These are phyloP conservation scores for Syncephalastrum monosporum DNA, from an alignment of 371 early-diverging fungal genomes.

Conservation along the genomic window DNA sequence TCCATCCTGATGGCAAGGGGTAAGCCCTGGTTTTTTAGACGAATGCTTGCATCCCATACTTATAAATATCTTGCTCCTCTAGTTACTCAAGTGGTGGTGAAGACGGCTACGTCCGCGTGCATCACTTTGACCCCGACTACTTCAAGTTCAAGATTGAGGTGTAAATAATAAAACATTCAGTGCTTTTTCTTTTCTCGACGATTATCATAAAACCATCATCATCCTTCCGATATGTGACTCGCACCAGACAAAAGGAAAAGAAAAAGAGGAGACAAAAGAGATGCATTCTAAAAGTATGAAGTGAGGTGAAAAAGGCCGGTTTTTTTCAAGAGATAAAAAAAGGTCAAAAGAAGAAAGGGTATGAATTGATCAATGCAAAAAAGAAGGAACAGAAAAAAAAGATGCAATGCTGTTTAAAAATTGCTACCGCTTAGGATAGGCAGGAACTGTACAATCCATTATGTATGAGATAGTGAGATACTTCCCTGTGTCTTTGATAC, in stretches of 20 bases:
- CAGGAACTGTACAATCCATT: slow-evolving; percentile 3
- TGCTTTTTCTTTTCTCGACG: no score
- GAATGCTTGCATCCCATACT: background rate
- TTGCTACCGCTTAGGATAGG: slow-evolving; percentile 6
- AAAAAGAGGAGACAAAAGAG: no score
- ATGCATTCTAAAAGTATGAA: no score
- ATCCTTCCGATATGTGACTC: no score
- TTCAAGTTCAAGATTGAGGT: slow-evolving; percentile 84
- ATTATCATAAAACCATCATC: no score
- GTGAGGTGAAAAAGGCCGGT: no score
- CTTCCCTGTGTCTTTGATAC: background rate
- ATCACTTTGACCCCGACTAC: slow-evolving; percentile 96
- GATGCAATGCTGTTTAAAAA: no score
- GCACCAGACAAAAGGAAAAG: no score
- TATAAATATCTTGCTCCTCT: background rate
- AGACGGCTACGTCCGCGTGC: slow-evolving; percentile 97
- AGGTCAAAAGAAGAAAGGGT: no score
- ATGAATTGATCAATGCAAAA: no score
- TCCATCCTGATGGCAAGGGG: slow-evolving; percentile 91
- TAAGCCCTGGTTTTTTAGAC: slow-evolving; percentile 18
- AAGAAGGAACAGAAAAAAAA: no score
- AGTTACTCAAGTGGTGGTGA: slow-evolving; percentile 97
- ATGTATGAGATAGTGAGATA: background rate
- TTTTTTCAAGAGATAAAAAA: no score
- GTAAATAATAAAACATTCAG: slow-evolving; percentile 15